Base-by-base conservation (phyloP, 106 monocot species). In the Ottelia alismoides region DNA sequence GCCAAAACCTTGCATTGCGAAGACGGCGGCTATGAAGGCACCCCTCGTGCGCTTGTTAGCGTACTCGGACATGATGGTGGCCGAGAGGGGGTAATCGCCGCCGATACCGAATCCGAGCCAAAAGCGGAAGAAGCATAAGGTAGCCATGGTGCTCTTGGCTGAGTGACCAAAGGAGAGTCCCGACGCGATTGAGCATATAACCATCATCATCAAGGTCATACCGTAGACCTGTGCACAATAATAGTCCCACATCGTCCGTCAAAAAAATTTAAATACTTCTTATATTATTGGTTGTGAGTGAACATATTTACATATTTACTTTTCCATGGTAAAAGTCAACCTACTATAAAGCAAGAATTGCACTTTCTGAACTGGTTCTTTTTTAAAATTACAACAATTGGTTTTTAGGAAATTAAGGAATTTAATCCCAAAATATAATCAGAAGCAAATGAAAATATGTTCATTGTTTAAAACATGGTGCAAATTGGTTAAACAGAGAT, bases 91-190 rank as follows among this genome's bases (percentile, higher is more conserved):
- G 49, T 79, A 79, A 29, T 79, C 79, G 14, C 74, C 79, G 46
- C 79, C 79, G 61, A 79, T 67, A 57, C 79, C 79, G 66, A 79
- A 79, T 1, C 79, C 79, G 2, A 79, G 74, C 79, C 79, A 79
- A 49, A 79, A 79, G 24, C 79, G 64, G 62, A 79, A 79, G 70
- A 79, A 79, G 58, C 79, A 79, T 45, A 79, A 66, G 9, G 79
- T 75, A 22, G 74, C 57, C 31, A 79, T 79, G 11, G 27, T 27
- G 3, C 61, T 49, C 27, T 61, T 61, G 2, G 61, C 48, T n/a
- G 27, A 48, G 21, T 20, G 7, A 3, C 61, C 61, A 28, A 61
- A 61, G 47, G 61, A 61, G 28, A 61, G 61, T 1, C 61, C 61
- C 28, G 48, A 61, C 21, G 27, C 61, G 28, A 61, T 22, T 25